Evolutionary conservation across 345 rosid species (phyloP).

Genomic region (Heritiera littoralis): DNA sequence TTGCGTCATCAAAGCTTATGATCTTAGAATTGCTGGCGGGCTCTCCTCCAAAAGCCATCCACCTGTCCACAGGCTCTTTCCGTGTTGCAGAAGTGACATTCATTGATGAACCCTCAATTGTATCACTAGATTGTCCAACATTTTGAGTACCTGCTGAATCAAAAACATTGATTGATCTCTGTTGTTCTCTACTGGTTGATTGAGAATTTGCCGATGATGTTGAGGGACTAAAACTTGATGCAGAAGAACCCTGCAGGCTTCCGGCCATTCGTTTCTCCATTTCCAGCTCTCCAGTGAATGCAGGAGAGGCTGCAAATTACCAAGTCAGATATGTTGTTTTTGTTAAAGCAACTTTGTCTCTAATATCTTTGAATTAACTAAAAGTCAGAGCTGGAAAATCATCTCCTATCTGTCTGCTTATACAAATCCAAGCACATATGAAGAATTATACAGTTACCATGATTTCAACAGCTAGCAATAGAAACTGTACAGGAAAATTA

Average conservation of each 20-base stretch:
- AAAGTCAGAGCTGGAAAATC: not conserved
- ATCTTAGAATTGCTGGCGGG: constrained; percentile 13
- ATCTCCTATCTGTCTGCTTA: not conserved
- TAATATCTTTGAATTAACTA: not conserved
- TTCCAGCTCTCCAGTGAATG: not conserved
- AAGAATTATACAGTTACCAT: constrained; percentile 10
- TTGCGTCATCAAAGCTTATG: constrained; percentile 19
- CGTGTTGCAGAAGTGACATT: constrained; percentile 20
- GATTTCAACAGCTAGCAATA: not conserved
- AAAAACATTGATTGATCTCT: constrained; percentile 38
- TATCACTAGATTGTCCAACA: constrained; percentile 19
- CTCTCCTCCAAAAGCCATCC: constrained; percentile 67
- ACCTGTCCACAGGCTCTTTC: constrained; percentile 39
- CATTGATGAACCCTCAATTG: constrained; percentile 7
- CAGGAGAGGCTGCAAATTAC: constrained; percentile 15
- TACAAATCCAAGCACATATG: not conserved
- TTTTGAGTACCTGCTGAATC: constrained; percentile 26
- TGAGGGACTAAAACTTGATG: not conserved
- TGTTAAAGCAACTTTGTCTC: not conserved
- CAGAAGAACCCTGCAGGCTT: not conserved
- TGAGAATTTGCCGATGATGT: constrained; percentile 5
- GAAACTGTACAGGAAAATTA: not conserved
- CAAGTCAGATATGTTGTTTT: not conserved
- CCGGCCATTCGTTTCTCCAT: constrained; percentile 37
- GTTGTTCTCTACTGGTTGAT: constrained; percentile 19